Evolutionary conservation across 805 yeast species (phyloP).

Genomic region (Scheffersomyces amazonensis): DNA sequence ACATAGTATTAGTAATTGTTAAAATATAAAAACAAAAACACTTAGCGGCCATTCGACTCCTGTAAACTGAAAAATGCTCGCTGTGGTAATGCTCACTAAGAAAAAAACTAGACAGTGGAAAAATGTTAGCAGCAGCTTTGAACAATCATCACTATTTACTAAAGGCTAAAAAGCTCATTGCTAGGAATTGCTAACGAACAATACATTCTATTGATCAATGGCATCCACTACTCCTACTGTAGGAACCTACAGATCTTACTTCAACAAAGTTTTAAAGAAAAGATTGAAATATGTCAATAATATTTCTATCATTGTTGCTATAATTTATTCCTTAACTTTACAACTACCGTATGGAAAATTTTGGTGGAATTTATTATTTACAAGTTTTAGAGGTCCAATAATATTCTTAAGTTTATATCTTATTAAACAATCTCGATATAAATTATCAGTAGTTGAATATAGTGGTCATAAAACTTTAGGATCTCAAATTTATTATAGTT

Average conservation of each 20-base stretch:
- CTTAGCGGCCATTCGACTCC: too few species aligned
- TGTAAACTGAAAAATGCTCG: too few species aligned
- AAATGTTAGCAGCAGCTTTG: too few species aligned
- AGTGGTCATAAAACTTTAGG: slow-evolving; percentile 31
- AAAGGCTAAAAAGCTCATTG: too few species aligned
- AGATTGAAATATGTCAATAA: slow-evolving; percentile 35
- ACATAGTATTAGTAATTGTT: too few species aligned
- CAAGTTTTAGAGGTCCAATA: slow-evolving; percentile 27
- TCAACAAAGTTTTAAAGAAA: slow-evolving; percentile 27
- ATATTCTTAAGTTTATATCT: slow-evolving; percentile 24
- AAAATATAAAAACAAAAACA: too few species aligned
- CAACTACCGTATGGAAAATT: slow-evolving; percentile 25
- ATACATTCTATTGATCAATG: neutral
- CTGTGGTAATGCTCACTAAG: too few species aligned
- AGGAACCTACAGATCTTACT: slow-evolving; percentile 21
- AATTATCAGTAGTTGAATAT: slow-evolving; percentile 27
- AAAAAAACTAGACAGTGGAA: too few species aligned
- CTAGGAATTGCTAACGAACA: too few species aligned
- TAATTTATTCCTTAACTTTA: slow-evolving; percentile 20
- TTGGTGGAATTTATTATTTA: slow-evolving; percentile 27
- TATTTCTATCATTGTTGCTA: slow-evolving; percentile 24
- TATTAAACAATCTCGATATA: slow-evolving; percentile 22
- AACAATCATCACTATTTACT: too few species aligned
- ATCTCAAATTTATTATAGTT: slow-evolving; percentile 22
- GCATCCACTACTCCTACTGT: neutral